Evolutionary conservation across 2,329 filamentous ascomycete species (phyloP).

Genomic region (Orbilia brochopaga): DNA sequence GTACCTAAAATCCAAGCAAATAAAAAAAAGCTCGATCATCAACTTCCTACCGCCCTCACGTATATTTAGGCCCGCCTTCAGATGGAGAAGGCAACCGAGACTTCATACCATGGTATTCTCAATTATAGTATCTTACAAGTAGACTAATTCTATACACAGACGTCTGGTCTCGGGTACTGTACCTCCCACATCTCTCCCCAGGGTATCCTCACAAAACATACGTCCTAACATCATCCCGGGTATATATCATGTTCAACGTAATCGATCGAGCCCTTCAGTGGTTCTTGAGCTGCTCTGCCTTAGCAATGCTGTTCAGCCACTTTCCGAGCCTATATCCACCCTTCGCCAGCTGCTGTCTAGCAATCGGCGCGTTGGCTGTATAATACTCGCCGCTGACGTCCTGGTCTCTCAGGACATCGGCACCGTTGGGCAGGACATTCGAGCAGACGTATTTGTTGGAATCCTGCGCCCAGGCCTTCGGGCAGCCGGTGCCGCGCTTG

Average conservation of each 20-base stretch:
- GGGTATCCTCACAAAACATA: too few relatives aligned
- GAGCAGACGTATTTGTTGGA: constrained; percentile 68
- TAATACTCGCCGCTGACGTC: constrained; percentile 71
- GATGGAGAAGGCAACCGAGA: too few relatives aligned
- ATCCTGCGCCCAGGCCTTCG: constrained; percentile 69
- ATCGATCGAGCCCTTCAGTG: constrained; percentile 7
- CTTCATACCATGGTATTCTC: too few relatives aligned
- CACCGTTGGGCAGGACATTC: constrained; percentile 66
- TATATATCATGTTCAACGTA: constrained; percentile 20
- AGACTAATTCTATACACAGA: too few relatives aligned
- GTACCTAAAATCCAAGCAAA: too few relatives aligned
- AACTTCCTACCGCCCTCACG: too few relatives aligned
- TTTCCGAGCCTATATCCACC: constrained; percentile 70
- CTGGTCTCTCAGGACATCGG: constrained; percentile 65
- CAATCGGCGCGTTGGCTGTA: constrained; percentile 66
- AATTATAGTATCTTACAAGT: too few relatives aligned
- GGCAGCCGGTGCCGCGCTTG: constrained; percentile 64
- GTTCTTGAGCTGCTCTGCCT: constrained; percentile 38
- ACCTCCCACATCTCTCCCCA: too few relatives aligned
- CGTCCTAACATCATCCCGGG: too few relatives aligned
- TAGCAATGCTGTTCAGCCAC: constrained; percentile 68
- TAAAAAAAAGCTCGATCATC: too few relatives aligned
- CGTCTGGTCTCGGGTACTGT: too few relatives aligned
- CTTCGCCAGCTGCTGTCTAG: constrained; percentile 71
- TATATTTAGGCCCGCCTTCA: too few relatives aligned